Percentiles rank a stretch among this genome's conserved stretches.
These are phyloP conservation scores for Tricholoma flavovirens DNA, from an alignment of 768 basidiomycete genomes.

Conservation along the genomic window DNA sequence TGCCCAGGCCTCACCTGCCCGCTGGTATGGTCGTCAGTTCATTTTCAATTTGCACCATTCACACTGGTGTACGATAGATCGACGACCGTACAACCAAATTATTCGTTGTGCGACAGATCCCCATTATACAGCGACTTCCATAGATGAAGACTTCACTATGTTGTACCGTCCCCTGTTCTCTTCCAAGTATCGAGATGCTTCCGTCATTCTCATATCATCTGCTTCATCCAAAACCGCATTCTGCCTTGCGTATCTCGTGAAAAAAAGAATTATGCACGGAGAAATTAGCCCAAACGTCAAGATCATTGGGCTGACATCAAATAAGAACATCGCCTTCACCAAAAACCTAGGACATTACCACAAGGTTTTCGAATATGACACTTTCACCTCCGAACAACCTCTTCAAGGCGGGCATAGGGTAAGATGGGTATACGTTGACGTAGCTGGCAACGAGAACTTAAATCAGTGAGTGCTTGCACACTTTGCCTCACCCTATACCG, in stretches of 20 bases:
- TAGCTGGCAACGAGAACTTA: slow-evolving; percentile 51
- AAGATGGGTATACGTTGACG: slow-evolving; percentile 57
- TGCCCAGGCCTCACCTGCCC: slow-evolving; percentile 58
- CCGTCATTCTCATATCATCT: slow-evolving; percentile 53
- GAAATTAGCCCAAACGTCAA: slow-evolving; percentile 23
- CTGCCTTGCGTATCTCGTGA: slow-evolving; percentile 56
- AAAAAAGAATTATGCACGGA: slow-evolving; percentile 34
- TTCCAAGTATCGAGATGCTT: slow-evolving; percentile 43
- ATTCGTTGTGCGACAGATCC: slow-evolving; percentile 53
- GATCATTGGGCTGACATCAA: slow-evolving; percentile 59
- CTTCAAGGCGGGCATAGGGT: slow-evolving; percentile 23
- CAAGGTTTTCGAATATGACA: slow-evolving; percentile 50
- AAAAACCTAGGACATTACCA: slow-evolving; percentile 49
- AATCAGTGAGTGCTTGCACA: slow-evolving; percentile 40
- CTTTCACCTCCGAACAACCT: slow-evolving; percentile 27
- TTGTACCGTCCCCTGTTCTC: slow-evolving; percentile 57
- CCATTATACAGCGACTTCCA: slow-evolving; percentile 42
- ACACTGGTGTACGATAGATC: slow-evolving; percentile 30
- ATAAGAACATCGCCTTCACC: slow-evolving; percentile 50
- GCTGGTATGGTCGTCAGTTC: slow-evolving; percentile 32
- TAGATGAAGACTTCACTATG: slow-evolving; percentile 60
- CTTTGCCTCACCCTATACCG: slow-evolving; percentile 33
- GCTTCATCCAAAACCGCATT: slow-evolving; percentile 73
- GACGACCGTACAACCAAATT: slow-evolving; percentile 65
- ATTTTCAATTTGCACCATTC: neutral